These are phyloP conservation scores for Mariannaea elegans DNA, from an alignment of 2,329 filamentous ascomycete genomes.

Conservation along the genomic window DNA sequence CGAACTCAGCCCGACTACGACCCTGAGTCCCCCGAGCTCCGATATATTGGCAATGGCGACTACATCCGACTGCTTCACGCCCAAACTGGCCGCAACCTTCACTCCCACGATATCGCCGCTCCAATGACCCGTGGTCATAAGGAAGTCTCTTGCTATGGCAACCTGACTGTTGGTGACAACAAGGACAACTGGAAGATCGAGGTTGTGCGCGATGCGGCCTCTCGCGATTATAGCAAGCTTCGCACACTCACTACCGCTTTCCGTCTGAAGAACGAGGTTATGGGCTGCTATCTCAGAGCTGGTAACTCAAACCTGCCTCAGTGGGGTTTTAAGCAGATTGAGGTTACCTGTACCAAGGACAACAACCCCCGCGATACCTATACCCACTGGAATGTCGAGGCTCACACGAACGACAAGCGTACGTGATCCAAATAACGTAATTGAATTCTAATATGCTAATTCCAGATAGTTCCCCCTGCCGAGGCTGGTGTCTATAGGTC, in stretches of 20 bases:
- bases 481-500: slow-evolving; percentile 95
- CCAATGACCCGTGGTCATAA: slow-evolving; percentile 88
- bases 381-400: slow-evolving; percentile 99
- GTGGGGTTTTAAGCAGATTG: slow-evolving; percentile 99
- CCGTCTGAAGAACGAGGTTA: slow-evolving; percentile 80
- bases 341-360: slow-evolving; percentile 92
- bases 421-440: slow-evolving; percentile 52
- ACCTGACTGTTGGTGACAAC: slow-evolving; percentile 92
- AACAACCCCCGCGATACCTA: slow-evolving; percentile 94
- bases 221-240: slow-evolving; percentile 82
- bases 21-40: slow-evolving; percentile 68
- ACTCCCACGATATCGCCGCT: slow-evolving; percentile 90
- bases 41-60: slow-evolving; percentile 81
- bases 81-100: slow-evolving; percentile 95
- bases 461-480: slow-evolving; percentile 77
- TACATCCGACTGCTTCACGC: slow-evolving; percentile 89
- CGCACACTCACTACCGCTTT: slow-evolving; percentile 94
- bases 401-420: slow-evolving; percentile 93
- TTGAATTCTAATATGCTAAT: slow-evolving; percentile 18
- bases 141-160: slow-evolving; percentile 96
- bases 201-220: slow-evolving; percentile 88
- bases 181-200: slow-evolving; percentile 98
- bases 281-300: slow-evolving; percentile 93
- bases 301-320: slow-evolving; percentile 96
- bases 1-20: slow-evolving; percentile 79